Evolutionary conservation across 495 filamentous ascomycete genomes (phyloP).

Genomic region (Xylaria flabelliformis): DNA sequence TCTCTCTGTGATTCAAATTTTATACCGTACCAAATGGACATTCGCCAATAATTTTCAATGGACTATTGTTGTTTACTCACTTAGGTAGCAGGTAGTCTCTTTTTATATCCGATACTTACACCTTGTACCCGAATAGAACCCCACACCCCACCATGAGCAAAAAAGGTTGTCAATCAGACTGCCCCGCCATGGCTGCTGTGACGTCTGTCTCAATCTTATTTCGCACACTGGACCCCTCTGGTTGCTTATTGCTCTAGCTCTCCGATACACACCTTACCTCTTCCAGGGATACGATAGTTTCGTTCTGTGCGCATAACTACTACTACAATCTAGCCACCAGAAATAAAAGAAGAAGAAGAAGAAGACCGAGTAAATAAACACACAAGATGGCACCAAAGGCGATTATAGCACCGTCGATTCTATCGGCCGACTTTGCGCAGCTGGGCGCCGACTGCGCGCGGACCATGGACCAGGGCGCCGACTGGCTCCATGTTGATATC

Average conservation of each 20-base stretch:
- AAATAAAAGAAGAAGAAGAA: background rate
- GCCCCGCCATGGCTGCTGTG: constrained; percentile 39
- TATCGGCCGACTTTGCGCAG: constrained; percentile 91
- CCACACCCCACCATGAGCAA: constrained; percentile 30
- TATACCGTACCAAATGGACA: background rate
- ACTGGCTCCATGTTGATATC: constrained; percentile 91
- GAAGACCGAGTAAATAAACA: background rate
- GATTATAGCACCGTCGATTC: constrained; percentile 96
- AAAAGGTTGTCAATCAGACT: constrained; percentile 24
- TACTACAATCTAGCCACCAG: background rate
- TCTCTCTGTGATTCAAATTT: background rate
- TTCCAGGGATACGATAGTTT: background rate
- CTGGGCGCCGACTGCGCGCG: constrained; percentile 82
- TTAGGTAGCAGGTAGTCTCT: background rate
- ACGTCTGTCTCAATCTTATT: constrained; percentile 29
- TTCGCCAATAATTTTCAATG: background rate
- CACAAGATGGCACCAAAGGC: constrained; percentile 80
- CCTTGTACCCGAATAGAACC: background rate
- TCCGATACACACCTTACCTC: background rate
- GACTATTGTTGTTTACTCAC: background rate
- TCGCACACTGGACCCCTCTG: background rate
- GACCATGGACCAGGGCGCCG: constrained; percentile 81
- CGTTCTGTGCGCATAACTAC: background rate
- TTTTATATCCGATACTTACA: background rate
- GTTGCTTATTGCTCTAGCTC: too few species aligned